Evolutionary conservation across 2,329 filamentous ascomycete species (phyloP), one percentile per base, ranked within the genome.

Genomic region (Fusarium longipes): DNA sequence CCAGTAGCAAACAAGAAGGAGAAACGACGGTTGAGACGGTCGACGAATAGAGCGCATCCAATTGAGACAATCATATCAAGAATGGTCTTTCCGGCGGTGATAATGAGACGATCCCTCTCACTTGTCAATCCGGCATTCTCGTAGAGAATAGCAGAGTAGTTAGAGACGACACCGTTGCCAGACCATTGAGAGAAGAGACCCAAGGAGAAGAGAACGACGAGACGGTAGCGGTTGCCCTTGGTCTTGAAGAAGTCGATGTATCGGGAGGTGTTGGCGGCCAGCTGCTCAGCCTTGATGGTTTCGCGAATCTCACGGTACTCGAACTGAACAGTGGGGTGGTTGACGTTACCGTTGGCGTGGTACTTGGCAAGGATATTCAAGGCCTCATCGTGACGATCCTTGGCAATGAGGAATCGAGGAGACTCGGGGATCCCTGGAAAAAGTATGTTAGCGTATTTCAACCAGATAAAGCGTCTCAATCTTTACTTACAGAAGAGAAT

Each of bases 131-230:
- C 88, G 40, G 87, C 87, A 40, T 84, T 84, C 30, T 82, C 77
- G 77, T 89, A 89, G 66, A 91, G 83, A 53, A 83, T 81, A 55
- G 87, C 85, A 70, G 88, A 87, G 76, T 91, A 91, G 77, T 90
- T 90, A 61, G 84, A 87, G 71, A 91, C 86, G 3, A 91, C 78
- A 18, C 86, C 88, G 71, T 91, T 91, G 30, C 89, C 89, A 47
- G 84, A 87, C 78, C 89, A 91, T 76, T 91, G 88, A 0, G 87
- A 89, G 73, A 91, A 89, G 69, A 91, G 77, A 68, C 87, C 89
- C 12, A 91, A 81, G 1, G 86, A 89, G 44, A 89, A 76, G 42
- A 90, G 80, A 50, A 91, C 84, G 40, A 84, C 80, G 38, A 91
- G 79, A 9, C 89, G 82, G 79, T 88, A 88, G 40, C 87, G 83